Percentiles rank a stretch among this genome's conserved stretches.
phyloP scores from a whole-genome alignment of 2,329 filamentous ascomycete genomes.

The Aureobasidium sp. region DNA sequence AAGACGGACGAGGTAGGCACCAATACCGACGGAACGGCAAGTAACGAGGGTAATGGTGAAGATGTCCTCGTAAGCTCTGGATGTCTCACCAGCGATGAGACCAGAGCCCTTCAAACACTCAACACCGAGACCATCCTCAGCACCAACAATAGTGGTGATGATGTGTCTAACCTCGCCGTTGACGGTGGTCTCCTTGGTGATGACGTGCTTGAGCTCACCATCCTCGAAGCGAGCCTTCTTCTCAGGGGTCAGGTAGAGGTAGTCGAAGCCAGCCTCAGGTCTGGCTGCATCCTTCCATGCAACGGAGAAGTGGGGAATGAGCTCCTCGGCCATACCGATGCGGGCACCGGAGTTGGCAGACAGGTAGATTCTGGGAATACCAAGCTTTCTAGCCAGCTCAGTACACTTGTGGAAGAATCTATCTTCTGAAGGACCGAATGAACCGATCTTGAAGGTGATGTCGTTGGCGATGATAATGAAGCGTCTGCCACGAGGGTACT shows the following conservation, averaged over 20 bases:
- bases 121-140: constrained; percentile 92
- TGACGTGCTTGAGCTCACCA: constrained; percentile 64
- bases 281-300: constrained; percentile 83
- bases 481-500: constrained; percentile 85
- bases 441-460: constrained; percentile 98
- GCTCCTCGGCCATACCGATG: constrained; percentile 90
- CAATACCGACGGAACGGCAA: constrained; percentile 97
- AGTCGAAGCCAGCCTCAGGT: constrained; percentile 89
- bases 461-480: constrained; percentile 98
- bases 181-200: constrained; percentile 81
- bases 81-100: constrained; percentile 96
- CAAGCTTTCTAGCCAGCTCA: constrained; percentile 84
- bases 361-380: constrained; percentile 93
- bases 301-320: constrained; percentile 94
- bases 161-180: constrained; percentile 86
- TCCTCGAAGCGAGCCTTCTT: constrained; percentile 82
- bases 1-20: constrained; percentile 95
- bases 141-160: constrained; percentile 88
- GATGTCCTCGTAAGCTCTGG: constrained; percentile 95
- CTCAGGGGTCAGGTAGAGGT: constrained; percentile 85
- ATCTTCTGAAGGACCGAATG: constrained; percentile 93
- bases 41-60: constrained; percentile 97
- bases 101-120: constrained; percentile 95
- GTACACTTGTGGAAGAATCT: constrained; percentile 99
- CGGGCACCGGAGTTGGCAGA: constrained; percentile 98